Evolutionary conservation across 106 monocot genomes (phyloP).

Genomic region (Dactylorhiza incarnata): DNA sequence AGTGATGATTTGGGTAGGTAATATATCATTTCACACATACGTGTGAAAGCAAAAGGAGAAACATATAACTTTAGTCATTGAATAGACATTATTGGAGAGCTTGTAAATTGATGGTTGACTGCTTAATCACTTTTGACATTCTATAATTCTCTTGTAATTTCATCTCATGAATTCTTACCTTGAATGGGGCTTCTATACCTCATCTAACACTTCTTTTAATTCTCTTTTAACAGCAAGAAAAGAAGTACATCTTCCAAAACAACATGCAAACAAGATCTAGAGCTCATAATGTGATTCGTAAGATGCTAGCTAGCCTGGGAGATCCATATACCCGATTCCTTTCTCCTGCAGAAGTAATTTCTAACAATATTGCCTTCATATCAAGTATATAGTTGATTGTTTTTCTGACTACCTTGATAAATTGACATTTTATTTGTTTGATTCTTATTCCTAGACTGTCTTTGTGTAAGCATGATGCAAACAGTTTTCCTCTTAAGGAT

Average conservation of each 20-base stretch:
- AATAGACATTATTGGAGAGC: not conserved
- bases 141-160: not conserved
- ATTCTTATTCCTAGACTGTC: not conserved
- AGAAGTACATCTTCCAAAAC: constrained; percentile 43
- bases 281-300: constrained; percentile 70
- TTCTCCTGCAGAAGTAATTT: constrained; percentile 73
- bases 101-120: not conserved
- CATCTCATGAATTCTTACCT: not conserved
- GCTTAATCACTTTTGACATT: not conserved
- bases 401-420: not conserved
- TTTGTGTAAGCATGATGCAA: not conserved
- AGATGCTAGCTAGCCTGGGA: constrained; percentile 75
- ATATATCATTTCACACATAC: not conserved
- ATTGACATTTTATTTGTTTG: not conserved
- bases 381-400: not conserved
- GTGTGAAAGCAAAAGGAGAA: not conserved
- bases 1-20: not conserved
- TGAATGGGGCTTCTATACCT: not conserved
- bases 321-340: constrained; percentile 93
- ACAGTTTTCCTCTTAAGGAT: not conserved
- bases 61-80: not conserved
- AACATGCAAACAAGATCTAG: constrained; percentile 53
- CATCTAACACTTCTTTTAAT: not conserved
- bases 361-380: not conserved
- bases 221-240: constrained; percentile 46